Evolutionary conservation across 345 rosid species (phyloP).

Genomic region (thale cress (Arabidopsis thaliana)): DNA sequence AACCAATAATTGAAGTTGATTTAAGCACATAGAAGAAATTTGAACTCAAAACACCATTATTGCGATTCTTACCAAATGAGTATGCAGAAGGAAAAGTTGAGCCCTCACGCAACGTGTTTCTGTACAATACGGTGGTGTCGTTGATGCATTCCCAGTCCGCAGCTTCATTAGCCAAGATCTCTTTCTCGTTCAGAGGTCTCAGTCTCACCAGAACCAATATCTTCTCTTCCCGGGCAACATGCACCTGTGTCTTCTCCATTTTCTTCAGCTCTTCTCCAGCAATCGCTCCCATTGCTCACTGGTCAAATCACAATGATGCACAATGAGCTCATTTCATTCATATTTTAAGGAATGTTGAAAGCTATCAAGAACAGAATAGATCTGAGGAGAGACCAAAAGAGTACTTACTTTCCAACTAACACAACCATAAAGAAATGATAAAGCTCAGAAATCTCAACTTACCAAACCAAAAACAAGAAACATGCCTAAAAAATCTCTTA

Average conservation of each 20-base stretch:
- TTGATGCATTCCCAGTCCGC: slow-evolving; percentile 99
- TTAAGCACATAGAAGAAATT: slow-evolving; percentile 1
- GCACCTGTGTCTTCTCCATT: slow-evolving; percentile 72
- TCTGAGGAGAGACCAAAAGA: slow-evolving; percentile 56
- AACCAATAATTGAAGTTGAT: slow-evolving; percentile 6
- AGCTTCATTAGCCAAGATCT: slow-evolving; percentile 69
- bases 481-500: slow-evolving; percentile 22
- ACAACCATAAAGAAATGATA: slow-evolving; percentile 50
- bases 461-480: slow-evolving; percentile 45
- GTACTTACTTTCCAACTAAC: slow-evolving; percentile 57
- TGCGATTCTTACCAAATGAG: slow-evolving; percentile 72
- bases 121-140: slow-evolving; percentile 75
- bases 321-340: slow-evolving; percentile 43
- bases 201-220: slow-evolving; percentile 89
- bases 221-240: slow-evolving; percentile 74
- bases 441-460: slow-evolving; percentile 44
- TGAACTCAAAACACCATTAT: background rate
- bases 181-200: slow-evolving; percentile 94
- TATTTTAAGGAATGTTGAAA: slow-evolving; percentile 33
- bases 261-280: slow-evolving; percentile 73
- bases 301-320: slow-evolving; percentile 43
- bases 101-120: slow-evolving; percentile 95
- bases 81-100: slow-evolving; percentile 92
- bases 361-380: slow-evolving; percentile 42
- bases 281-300: slow-evolving; percentile 75